These are phyloP conservation scores for Podospora pseudoanserina DNA, from an alignment of 495 filamentous ascomycete species.

Conservation along the genomic window DNA sequence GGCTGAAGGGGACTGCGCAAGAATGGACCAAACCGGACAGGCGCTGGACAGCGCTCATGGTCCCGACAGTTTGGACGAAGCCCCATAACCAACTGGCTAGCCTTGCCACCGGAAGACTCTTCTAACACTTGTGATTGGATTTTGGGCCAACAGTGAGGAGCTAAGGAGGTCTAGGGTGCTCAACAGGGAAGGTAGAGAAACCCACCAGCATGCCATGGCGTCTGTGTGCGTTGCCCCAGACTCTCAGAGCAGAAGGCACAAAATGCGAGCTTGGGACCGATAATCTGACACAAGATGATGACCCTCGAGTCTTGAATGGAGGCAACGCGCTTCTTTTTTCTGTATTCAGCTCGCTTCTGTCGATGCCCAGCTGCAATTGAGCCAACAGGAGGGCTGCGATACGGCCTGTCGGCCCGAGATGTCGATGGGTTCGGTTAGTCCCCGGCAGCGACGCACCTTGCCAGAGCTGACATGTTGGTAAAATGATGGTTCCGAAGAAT, in stretches of 20 bases:
- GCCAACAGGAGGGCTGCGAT: neutral
- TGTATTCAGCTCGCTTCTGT: neutral
- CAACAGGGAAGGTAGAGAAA: neutral
- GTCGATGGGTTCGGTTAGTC: constrained; percentile 1
- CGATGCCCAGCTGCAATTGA: constrained; percentile 1
- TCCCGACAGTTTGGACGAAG: constrained; percentile 13
- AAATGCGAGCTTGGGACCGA: neutral
- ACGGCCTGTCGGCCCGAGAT: neutral
- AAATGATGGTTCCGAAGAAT: neutral
- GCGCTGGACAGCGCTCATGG: neutral
- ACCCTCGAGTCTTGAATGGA: no score
- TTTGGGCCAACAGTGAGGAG: no score
- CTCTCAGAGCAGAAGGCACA: neutral
- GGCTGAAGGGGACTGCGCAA: constrained; percentile 13
- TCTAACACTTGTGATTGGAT: neutral
- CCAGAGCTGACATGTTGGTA: neutral
- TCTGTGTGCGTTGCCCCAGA: neutral
- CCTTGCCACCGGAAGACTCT: neutral
- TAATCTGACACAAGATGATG: neutral
- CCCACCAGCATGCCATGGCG: neutral
- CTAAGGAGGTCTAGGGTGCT: no score
- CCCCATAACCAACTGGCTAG: neutral
- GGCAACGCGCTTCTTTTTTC: neutral
- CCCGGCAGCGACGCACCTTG: neutral
- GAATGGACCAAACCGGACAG: neutral